phyloP scores from a whole-genome alignment of 73 alveolate genomes.

The Halteria grandinella region DNA sequence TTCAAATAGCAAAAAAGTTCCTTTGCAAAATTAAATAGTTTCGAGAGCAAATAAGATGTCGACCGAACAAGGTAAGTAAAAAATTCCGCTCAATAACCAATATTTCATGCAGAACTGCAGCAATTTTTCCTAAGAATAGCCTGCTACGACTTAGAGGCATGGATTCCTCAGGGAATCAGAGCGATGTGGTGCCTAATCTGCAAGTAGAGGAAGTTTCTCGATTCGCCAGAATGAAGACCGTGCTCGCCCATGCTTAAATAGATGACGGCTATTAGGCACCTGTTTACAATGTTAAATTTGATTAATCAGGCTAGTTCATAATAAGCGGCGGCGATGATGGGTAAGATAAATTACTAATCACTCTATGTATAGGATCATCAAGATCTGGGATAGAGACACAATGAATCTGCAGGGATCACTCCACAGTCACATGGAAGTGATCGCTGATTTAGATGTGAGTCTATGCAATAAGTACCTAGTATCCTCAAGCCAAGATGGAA shows the following conservation, averaged over 20 bases:
- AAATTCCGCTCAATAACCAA: neutral
- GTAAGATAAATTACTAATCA: slow-evolving; percentile 15
- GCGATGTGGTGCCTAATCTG: slow-evolving; percentile 20
- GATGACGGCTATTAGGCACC: slow-evolving; percentile 41
- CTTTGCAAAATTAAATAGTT: neutral
- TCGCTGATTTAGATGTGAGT: slow-evolving; percentile 61
- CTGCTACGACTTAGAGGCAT: neutral
- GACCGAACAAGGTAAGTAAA: neutral
- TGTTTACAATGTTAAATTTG: slow-evolving; percentile 45
- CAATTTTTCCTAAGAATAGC: neutral
- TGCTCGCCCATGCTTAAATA: slow-evolving; percentile 56
- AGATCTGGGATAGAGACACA: slow-evolving; percentile 62
- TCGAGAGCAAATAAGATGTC: neutral
- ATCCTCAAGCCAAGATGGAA: slow-evolving; percentile 51
- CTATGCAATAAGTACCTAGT: slow-evolving; percentile 57
- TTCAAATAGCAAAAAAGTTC: neutral
- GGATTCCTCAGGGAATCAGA: neutral
- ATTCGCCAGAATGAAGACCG: slow-evolving; percentile 62
- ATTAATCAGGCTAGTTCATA: slow-evolving; percentile 24
- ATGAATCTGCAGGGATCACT: slow-evolving; percentile 59
- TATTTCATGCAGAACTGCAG: neutral
- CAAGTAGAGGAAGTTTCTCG: slow-evolving; percentile 30
- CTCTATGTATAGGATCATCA: slow-evolving; percentile 34
- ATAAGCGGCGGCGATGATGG: slow-evolving; percentile 69
- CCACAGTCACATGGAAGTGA: slow-evolving; percentile 58